Evolutionary conservation across 2,329 filamentous ascomycete species (phyloP).

Genomic region (Sordariomycetes sp.): DNA sequence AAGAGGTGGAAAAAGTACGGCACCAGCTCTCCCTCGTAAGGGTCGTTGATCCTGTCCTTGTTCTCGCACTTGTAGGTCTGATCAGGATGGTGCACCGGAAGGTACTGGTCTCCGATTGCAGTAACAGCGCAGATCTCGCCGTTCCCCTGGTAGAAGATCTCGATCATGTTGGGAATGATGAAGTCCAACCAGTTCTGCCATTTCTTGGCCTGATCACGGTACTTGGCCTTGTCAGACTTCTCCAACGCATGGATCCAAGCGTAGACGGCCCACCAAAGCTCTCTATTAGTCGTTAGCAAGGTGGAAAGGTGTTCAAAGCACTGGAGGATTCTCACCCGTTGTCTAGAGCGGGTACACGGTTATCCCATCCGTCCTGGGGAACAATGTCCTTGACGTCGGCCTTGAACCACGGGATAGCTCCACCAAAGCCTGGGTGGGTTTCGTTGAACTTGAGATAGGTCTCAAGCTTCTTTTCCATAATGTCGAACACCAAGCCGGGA

Average conservation of each 20-base stretch:
- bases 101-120: constrained; percentile 21
- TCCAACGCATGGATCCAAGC: constrained; percentile 26
- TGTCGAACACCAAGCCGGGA: constrained; percentile 20
- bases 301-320: too few relatives aligned
- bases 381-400: constrained; percentile 17
- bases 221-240: constrained; percentile 11
- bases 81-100: constrained; percentile 15
- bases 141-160: constrained; percentile 26
- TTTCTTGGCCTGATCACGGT: constrained; percentile 17
- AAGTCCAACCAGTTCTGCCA: constrained; percentile 32
- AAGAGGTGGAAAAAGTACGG: constrained; percentile 31
- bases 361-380: constrained; percentile 25
- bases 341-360: constrained; percentile 27
- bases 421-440: constrained; percentile 29
- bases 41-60: constrained; percentile 24
- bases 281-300: constrained; percentile 5
- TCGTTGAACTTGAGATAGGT: constrained; percentile 29
- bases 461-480: constrained; percentile 27
- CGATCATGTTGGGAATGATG: constrained; percentile 22
- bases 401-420: constrained; percentile 28
- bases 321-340: constrained; percentile 23
- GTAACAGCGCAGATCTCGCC: constrained; percentile 30
- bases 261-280: constrained; percentile 32
- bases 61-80: constrained; percentile 26
- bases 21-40: constrained; percentile 32